Evolutionary conservation across 495 filamentous ascomycete genomes (phyloP).

Genomic region (Parmelia sp.): DNA sequence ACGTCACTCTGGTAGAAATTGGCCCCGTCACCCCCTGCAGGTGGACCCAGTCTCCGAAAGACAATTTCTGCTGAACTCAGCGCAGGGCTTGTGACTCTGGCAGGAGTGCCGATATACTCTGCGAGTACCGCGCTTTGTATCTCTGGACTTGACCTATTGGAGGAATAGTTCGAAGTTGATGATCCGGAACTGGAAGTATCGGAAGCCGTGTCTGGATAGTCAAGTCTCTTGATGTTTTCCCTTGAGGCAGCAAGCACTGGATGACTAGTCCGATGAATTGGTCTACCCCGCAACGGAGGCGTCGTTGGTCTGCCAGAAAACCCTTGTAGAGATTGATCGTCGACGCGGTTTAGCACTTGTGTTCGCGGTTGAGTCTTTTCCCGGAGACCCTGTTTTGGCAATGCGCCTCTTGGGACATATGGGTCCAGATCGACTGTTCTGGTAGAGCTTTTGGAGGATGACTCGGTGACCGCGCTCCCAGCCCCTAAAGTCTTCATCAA

Average conservation of each 20-base stretch:
- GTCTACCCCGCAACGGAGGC: neutral
- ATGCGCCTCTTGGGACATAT: neutral
- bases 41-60: conserved; percentile 16
- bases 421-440: neutral
- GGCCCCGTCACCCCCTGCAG: conserved; percentile 10
- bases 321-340: neutral
- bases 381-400: neutral
- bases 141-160: conserved; percentile 29
- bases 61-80: conserved; percentile 9
- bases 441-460: neutral
- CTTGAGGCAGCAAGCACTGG: neutral
- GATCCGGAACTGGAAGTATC: conserved; percentile 24
- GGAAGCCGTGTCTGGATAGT: conserved; percentile 7
- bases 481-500: neutral
- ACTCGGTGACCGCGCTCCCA: neutral
- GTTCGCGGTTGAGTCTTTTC: neutral
- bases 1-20: neutral
- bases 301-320: neutral
- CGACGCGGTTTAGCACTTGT: neutral
- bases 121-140: conserved; percentile 26
- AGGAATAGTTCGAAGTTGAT: conserved; percentile 26
- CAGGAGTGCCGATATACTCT: conserved; percentile 24
- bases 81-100: conserved; percentile 1
- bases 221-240: neutral
- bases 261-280: conserved; percentile 2